A percentile compares a stretch with the other conserved stretches of the same genome.
Conservation (phyloP, 805 yeast species). For the Hanseniaspora vineae region DNA sequence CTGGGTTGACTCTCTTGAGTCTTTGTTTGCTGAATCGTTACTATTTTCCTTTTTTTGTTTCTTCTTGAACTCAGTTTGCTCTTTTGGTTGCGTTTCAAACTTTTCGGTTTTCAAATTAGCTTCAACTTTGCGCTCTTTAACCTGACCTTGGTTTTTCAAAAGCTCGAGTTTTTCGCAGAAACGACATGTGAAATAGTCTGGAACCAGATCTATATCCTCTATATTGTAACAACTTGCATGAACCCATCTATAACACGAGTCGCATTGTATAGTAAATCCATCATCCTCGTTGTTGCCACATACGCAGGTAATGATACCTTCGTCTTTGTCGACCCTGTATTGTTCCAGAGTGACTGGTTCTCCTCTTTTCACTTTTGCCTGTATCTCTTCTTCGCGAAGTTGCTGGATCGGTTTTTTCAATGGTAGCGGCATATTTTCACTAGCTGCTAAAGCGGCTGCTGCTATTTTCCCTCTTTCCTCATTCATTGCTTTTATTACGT, state of each 20-base stretch:
- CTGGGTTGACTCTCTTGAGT: too few species aligned
- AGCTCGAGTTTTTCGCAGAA: conserved; percentile 50
- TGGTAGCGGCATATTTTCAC: conserved; percentile 66
- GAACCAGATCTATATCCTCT: conserved; percentile 55
- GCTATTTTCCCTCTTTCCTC: conserved; percentile 48
- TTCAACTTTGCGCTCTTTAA: conserved; percentile 27
- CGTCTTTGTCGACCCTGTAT: conserved; percentile 63
- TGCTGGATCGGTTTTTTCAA: conserved; percentile 12
- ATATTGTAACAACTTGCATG: conserved; percentile 87
- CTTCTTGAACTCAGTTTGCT: background rate
- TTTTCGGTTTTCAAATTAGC: conserved; percentile 8
- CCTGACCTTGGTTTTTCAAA: conserved; percentile 14
- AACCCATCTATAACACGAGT: conserved; percentile 86
- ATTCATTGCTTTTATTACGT: background rate
- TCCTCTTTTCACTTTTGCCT: background rate
- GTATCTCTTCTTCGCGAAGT: conserved; percentile 7
- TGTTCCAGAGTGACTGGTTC: conserved; percentile 12
- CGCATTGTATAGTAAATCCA: conserved; percentile 92
- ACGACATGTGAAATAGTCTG: conserved; percentile 73
- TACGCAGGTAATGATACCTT: conserved; percentile 80
- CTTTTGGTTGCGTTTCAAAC: background rate
- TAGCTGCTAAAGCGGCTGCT: conserved; percentile 75
- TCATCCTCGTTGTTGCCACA: conserved; percentile 83
- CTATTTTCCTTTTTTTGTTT: conserved; percentile 1
- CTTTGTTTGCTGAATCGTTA: conserved; percentile 1